Conservation (phyloP, 768 basidiomycete genomes). For the Boletellus ananas region DNA sequence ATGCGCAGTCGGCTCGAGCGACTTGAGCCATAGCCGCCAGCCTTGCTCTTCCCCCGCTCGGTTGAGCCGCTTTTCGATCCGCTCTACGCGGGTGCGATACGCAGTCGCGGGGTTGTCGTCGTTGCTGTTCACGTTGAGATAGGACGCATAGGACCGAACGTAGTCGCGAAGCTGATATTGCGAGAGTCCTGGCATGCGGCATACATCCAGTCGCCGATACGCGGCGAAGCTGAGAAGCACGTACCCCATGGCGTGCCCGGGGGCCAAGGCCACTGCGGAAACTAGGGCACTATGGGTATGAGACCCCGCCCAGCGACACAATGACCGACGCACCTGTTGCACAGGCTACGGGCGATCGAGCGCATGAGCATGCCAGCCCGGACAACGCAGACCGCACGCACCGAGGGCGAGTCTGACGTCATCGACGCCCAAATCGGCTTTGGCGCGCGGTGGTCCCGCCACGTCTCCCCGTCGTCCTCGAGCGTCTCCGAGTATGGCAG, state of each 20-base stretch:
- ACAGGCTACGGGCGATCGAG: not conserved
- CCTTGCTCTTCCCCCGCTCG: constrained; percentile 29
- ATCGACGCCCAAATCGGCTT: constrained; percentile 16
- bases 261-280: constrained; percentile 18
- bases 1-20: constrained; percentile 20
- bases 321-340: not conserved
- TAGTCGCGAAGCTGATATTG: constrained; percentile 36
- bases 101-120: constrained; percentile 37
- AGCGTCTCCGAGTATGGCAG: constrained; percentile 12
- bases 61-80: constrained; percentile 37
- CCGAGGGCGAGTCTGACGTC: constrained; percentile 8
- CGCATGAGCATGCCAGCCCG: no score
- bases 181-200: constrained; percentile 24
- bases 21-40: constrained; percentile 35
- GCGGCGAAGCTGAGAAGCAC: not conserved
- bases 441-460: constrained; percentile 9
- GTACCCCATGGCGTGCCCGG: constrained; percentile 12
- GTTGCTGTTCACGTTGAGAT: constrained; percentile 40
- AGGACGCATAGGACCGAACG: constrained; percentile 40
- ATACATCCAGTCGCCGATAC: not conserved
- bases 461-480: constrained; percentile 3
- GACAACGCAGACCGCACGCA: not conserved
- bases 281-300: not conserved
- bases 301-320: no score
- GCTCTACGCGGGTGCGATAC: constrained; percentile 49